A percentile compares a stretch with the other conserved stretches of the same genome.
phyloP scores from a whole-genome alignment of 1,139 yeast genomes.

The Yamadazyma songkhlaensis region DNA sequence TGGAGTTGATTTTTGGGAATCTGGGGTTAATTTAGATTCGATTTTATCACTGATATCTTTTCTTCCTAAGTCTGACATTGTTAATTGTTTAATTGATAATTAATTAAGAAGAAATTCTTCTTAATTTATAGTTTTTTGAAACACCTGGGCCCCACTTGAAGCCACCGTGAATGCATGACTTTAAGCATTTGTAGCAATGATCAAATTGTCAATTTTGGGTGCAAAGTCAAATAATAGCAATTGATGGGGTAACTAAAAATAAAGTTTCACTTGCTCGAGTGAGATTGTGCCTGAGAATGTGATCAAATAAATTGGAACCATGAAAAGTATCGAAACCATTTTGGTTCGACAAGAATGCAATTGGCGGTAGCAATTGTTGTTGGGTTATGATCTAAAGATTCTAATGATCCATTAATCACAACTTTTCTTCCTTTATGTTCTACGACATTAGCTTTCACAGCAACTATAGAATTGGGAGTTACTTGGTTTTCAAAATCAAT shows the following conservation, averaged over 20 bases:
- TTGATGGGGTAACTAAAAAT: background rate
- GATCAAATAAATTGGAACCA: slow-evolving; percentile 34
- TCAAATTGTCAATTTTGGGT: background rate
- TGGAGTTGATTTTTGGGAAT: slow-evolving; percentile 38
- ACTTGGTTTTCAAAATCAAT: slow-evolving; percentile 67
- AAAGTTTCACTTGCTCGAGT: background rate
- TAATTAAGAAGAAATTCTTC: background rate
- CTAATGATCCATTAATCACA: slow-evolving; percentile 63
- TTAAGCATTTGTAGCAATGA: background rate
- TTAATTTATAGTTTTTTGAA: background rate
- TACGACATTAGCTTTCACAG: slow-evolving; percentile 64
- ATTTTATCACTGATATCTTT: slow-evolving; percentile 42
- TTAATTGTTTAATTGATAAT: background rate
- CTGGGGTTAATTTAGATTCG: slow-evolving; percentile 37
- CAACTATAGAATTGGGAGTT: slow-evolving; percentile 63
- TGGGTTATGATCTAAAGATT: slow-evolving; percentile 34
- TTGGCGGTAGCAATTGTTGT: slow-evolving; percentile 52
- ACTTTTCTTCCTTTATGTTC: slow-evolving; percentile 79
- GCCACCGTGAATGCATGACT: background rate
- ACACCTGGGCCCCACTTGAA: background rate
- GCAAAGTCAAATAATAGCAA: slow-evolving; percentile 1
- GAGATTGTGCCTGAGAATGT: background rate
- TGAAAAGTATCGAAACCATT: slow-evolving; percentile 69
- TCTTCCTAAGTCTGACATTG: slow-evolving; percentile 47
- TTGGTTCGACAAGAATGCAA: slow-evolving; percentile 73